Conservation (phyloP, 1,139 yeast species). For the Taphrina populina region DNA sequence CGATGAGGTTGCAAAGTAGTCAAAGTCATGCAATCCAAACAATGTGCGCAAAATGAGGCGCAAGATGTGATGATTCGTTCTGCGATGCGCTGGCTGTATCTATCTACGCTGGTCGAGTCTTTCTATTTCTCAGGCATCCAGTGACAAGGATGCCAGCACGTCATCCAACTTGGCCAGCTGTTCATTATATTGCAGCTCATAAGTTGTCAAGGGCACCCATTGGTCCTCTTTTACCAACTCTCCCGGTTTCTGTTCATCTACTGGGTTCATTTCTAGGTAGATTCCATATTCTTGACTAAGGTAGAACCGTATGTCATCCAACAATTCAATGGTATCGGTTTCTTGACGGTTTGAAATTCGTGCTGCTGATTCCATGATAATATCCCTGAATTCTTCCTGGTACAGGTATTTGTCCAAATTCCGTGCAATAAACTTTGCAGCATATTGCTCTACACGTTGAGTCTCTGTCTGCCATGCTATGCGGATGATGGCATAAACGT, state of each 20-base stretch:
- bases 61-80: too few relatives aligned
- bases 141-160: slow-evolving; percentile 37
- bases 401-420: slow-evolving; percentile 49
- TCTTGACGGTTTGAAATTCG: slow-evolving; percentile 64
- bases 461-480: slow-evolving; percentile 69
- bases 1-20: background rate
- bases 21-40: background rate
- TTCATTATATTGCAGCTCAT: slow-evolving; percentile 39
- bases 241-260: slow-evolving; percentile 34
- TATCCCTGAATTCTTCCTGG: slow-evolving; percentile 47
- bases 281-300: slow-evolving; percentile 53
- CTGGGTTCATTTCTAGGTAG: slow-evolving; percentile 43
- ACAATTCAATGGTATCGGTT: slow-evolving; percentile 73
- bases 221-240: slow-evolving; percentile 36
- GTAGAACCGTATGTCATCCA: slow-evolving; percentile 74
- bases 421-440: slow-evolving; percentile 59
- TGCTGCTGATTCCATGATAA: slow-evolving; percentile 55
- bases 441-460: slow-evolving; percentile 63
- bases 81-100: too few relatives aligned
- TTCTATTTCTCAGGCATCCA: slow-evolving; percentile 40
- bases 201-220: slow-evolving; percentile 37
- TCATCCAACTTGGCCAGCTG: slow-evolving; percentile 39
- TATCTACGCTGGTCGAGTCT: too few relatives aligned
- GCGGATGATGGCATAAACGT: slow-evolving; percentile 58
- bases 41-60: background rate